Base-by-base conservation (phyloP, 805 yeast species). In the Kuraishia ogatae region DNA sequence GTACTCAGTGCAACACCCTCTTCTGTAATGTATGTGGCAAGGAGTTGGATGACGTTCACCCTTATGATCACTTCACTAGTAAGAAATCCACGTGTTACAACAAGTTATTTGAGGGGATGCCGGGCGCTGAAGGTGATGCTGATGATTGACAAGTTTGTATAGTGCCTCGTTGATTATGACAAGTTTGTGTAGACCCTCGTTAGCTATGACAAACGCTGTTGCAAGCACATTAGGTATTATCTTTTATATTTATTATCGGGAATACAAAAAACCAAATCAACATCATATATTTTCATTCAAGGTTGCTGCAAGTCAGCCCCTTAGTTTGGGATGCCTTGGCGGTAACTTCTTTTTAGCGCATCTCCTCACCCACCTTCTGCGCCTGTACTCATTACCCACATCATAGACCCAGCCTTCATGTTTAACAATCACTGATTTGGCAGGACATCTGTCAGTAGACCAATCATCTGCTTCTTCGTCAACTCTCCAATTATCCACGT, bases 401-500 rank as follows among this genome's bases (percentile, higher is more conserved):
- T 78, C 81, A 64, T 73, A 75, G 50, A 83, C 73, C 89, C 91
- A 74, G 0, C 78, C 80, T 17, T 74, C 75, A 1, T 68, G 63
- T 7, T 64, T 69, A 43, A 69, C 66, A 2, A 66, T 67, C 8
- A 57, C 62, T n/a, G 66, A 64, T 1, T 59, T 64, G 19, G 60
- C 54, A 13, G 79, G 62, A 0, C 75, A 74, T 39, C 85, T 72
- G 24, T 76, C 80, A 0, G 59, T 51, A 5, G 82, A 72, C 85
- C 93, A 88, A 2, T 61, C 62, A 1, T 56, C 59, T 0, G 85
- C 83, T 48, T 79, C 66, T 17, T 63, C 61, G 62, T 90, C 97
- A 15, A 84, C 71, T 52, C 68, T 69, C 97, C 97, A 91, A 11
- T 73, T 71, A 50, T 78, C 76, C 26, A 77, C 79, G 65, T 83